Percentiles rank a stretch among this genome's conserved stretches.
phyloP scores from a whole-genome alignment of 176 grass and related monocot species.

The Musa itinerans region DNA sequence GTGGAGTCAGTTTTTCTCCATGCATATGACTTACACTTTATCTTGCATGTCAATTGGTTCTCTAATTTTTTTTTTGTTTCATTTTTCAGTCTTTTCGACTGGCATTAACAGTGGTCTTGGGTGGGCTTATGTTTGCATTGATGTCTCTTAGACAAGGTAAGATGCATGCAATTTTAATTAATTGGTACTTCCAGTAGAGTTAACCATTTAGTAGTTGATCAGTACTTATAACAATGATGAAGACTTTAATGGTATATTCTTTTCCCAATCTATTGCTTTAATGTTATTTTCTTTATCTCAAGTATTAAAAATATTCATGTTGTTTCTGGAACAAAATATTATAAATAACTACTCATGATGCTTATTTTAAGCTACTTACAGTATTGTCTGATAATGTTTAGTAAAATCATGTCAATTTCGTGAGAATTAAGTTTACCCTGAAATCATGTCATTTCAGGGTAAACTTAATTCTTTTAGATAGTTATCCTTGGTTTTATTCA shows the following conservation, averaged over 20 bases:
- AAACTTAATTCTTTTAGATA: neutral
- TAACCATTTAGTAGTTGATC: neutral
- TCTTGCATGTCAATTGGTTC: constrained; percentile 4
- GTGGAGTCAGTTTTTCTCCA: no score
- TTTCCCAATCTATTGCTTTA: neutral
- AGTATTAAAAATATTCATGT: neutral
- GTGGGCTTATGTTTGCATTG: constrained; percentile 52
- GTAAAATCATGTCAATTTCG: neutral
- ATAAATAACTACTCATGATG: neutral
- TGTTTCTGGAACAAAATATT: neutral
- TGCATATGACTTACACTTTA: neutral
- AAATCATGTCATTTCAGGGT: no score
- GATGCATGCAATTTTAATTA: neutral
- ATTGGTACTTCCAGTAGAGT: neutral
- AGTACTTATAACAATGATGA: neutral
- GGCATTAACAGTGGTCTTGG: constrained; percentile 58
- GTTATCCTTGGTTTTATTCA: neutral
- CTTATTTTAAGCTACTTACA: neutral
- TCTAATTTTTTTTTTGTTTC: constrained; percentile 13
- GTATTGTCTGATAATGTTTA: neutral
- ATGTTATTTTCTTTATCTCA: neutral
- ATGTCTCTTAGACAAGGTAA: constrained; percentile 77
- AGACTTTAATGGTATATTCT: neutral
- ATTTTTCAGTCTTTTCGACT: constrained; percentile 70
- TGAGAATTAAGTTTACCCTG: no score